phyloP scores from a whole-genome alignment of 257 asterid species.

The Rubia yunnanensis region DNA sequence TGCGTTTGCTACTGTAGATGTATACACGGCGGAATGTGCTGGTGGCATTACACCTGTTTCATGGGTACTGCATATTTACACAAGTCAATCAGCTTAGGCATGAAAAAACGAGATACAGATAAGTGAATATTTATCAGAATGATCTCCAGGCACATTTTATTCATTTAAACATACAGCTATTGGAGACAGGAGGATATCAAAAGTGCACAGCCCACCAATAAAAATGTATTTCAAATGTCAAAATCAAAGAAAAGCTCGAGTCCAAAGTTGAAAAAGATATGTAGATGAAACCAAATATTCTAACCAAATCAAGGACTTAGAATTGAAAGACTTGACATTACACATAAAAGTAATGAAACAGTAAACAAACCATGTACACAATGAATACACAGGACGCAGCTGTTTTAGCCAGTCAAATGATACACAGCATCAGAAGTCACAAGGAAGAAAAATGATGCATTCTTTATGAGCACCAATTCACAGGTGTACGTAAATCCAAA shows the following conservation, averaged over 20 bases:
- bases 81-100: constrained; percentile 4
- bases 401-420: not conserved
- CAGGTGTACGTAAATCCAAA: not conserved
- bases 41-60: constrained; percentile 16
- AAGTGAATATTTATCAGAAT: too few relatives aligned
- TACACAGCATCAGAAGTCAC: not conserved
- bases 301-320: not conserved
- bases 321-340: too few relatives aligned
- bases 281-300: not conserved
- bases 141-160: not conserved
- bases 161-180: not conserved
- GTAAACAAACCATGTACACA: not conserved
- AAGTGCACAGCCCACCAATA: too few relatives aligned
- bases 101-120: not conserved
- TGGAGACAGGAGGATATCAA: not conserved
- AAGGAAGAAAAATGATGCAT: not conserved
- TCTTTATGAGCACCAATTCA: not conserved
- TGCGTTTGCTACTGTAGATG: constrained; percentile 9
- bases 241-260: too few relatives aligned
- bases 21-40: constrained; percentile 8
- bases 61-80: constrained; percentile 28
- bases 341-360: not conserved
- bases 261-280: not conserved
- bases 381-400: too few relatives aligned
- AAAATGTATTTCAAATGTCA: not conserved